These are phyloP conservation scores for Candida tibetensis DNA, from an alignment of 805 yeast genomes.

Conservation along the genomic window DNA sequence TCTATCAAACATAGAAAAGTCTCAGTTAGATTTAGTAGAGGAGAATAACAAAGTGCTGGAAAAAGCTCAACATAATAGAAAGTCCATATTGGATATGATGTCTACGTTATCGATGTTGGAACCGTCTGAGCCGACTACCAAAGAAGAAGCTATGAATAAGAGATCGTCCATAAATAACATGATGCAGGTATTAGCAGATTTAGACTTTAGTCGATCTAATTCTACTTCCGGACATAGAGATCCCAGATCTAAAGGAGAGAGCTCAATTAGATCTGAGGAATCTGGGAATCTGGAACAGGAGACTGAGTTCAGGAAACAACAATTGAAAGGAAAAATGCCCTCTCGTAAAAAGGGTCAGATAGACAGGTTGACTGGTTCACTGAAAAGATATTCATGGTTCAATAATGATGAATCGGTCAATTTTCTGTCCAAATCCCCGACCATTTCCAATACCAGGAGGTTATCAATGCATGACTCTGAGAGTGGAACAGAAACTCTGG, in stretches of 20 bases:
- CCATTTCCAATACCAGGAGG: background rate
- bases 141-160: slow-evolving; percentile 7
- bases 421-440: slow-evolving; percentile 4
- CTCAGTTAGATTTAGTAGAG: slow-evolving; percentile 9
- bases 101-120: slow-evolving; percentile 21
- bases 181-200: slow-evolving; percentile 20
- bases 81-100: slow-evolving; percentile 35
- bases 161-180: slow-evolving; percentile 23
- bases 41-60: slow-evolving; percentile 8
- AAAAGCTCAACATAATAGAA: slow-evolving; percentile 19
- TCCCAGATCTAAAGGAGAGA: background rate
- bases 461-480: background rate
- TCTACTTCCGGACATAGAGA: background rate
- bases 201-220: slow-evolving; percentile 6
- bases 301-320: background rate
- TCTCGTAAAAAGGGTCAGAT: too few relatives aligned
- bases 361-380: too few relatives aligned
- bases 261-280: background rate
- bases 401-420: slow-evolving; percentile 24
- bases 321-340: background rate
- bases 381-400: slow-evolving; percentile 30
- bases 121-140: slow-evolving; percentile 1
- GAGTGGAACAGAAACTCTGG: slow-evolving; percentile 3
- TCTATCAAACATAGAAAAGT: slow-evolving; percentile 12
- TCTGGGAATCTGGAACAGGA: background rate